These are phyloP conservation scores for Nothophytophthora sp. DNA, from an alignment of 352 stramenopile genomes.

Conservation along the genomic window DNA sequence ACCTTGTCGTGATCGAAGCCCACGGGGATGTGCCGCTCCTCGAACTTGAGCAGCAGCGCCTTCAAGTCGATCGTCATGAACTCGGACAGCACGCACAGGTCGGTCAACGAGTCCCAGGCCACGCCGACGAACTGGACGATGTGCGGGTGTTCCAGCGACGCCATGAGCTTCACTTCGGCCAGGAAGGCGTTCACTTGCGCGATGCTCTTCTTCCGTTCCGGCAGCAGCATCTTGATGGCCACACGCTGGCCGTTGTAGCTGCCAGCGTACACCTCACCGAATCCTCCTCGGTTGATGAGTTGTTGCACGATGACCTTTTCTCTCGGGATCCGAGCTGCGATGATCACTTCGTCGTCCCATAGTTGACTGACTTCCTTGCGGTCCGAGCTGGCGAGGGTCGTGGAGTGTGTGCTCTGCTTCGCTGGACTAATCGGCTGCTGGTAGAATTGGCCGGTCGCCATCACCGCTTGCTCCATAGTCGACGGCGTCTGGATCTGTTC, in stretches of 20 bases:
- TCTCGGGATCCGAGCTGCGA: slow-evolving; percentile 22
- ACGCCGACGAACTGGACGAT: slow-evolving; percentile 51
- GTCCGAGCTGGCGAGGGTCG: slow-evolving; percentile 9
- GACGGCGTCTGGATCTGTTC: slow-evolving; percentile 10
- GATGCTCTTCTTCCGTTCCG: slow-evolving; percentile 24
- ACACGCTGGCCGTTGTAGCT: slow-evolving; percentile 28
- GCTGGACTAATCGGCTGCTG: not conserved
- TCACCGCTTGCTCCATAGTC: slow-evolving; percentile 2
- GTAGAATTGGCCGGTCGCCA: not conserved
- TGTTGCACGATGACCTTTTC: slow-evolving; percentile 19
- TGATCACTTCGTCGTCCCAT: slow-evolving; percentile 37
- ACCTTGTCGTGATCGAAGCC: slow-evolving; percentile 29
- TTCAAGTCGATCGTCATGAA: slow-evolving; percentile 45
- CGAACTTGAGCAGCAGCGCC: slow-evolving; percentile 24
- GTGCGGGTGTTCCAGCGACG: slow-evolving; percentile 25
- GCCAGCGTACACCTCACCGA: slow-evolving; percentile 26
- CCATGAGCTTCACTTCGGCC: slow-evolving; percentile 28
- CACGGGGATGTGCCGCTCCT: slow-evolving; percentile 18
- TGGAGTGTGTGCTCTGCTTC: slow-evolving; percentile 7
- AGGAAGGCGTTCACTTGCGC: slow-evolving; percentile 30
- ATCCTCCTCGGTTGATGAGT: slow-evolving; percentile 22
- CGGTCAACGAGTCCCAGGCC: slow-evolving; percentile 40
- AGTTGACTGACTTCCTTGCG: slow-evolving; percentile 7
- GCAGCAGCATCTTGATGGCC: slow-evolving; percentile 27
- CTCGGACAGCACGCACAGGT: slow-evolving; percentile 43